Evolutionary conservation across 495 filamentous ascomycete species (phyloP).

Genomic region (Parathielavia appendiculata): DNA sequence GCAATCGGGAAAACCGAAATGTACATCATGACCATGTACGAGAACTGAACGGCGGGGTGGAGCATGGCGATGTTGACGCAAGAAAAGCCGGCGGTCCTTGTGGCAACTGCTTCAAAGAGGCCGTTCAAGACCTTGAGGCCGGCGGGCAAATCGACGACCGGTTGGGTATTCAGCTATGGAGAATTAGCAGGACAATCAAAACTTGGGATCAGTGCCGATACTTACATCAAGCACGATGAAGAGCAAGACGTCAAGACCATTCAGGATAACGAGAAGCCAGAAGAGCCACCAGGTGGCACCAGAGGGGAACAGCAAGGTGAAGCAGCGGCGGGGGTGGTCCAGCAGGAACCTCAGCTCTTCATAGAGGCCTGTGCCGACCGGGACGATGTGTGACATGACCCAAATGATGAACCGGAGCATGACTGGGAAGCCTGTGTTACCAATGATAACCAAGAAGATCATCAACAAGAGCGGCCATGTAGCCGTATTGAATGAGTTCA

Average conservation of each 20-base stretch:
- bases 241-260: conserved; percentile 77
- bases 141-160: conserved; percentile 55
- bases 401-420: conserved; percentile 90
- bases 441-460: conserved; percentile 79
- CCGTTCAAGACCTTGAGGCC: conserved; percentile 75
- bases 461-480: conserved; percentile 68
- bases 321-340: conserved; percentile 91
- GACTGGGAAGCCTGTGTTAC: conserved; percentile 91
- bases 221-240: conserved; percentile 85
- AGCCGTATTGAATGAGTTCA: conserved; percentile 77
- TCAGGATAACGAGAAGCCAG: conserved; percentile 73
- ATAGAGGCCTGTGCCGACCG: conserved; percentile 61
- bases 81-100: conserved; percentile 81
- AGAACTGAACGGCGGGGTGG: conserved; percentile 89
- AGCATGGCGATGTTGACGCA: conserved; percentile 69
- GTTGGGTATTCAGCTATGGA: conserved; percentile 58
- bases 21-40: conserved; percentile 99
- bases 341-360: conserved; percentile 86
- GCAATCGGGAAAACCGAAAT: conserved; percentile 95
- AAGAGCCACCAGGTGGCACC: conserved; percentile 96
- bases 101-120: conserved; percentile 80
- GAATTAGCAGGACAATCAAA: background rate
- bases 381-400: conserved; percentile 55
- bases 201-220: conserved; percentile 9
- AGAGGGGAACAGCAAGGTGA: conserved; percentile 84